A percentile compares a stretch with the other conserved stretches of the same genome.
Conservation (phyloP, 495 filamentous ascomycete genomes). For the Neurospora sp. region DNA sequence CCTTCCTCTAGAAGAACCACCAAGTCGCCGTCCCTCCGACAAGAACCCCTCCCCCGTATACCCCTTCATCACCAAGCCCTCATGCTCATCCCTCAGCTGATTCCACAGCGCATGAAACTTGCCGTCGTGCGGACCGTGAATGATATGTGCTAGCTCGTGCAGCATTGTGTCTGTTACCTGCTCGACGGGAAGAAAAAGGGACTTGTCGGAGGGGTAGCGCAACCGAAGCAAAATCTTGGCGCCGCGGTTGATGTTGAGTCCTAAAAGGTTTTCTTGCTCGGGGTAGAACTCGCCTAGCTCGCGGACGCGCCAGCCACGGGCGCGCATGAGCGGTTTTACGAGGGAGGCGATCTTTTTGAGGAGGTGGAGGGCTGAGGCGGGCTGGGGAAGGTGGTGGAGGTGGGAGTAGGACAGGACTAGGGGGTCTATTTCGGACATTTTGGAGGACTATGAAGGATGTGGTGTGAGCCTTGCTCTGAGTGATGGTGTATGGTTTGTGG, state of each 20-base stretch:
- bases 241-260: constrained; percentile 66
- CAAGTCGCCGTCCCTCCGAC: constrained; percentile 61
- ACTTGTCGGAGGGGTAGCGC: constrained; percentile 64
- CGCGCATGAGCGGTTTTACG: constrained; percentile 93
- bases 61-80: constrained; percentile 62
- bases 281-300: constrained; percentile 83
- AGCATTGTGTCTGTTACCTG: constrained; percentile 85
- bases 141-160: constrained; percentile 89
- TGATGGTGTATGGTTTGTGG: background rate
- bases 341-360: constrained; percentile 77
- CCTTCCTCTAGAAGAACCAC: constrained; percentile 6
- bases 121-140: constrained; percentile 70
- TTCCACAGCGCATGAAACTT: constrained; percentile 82
- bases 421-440: constrained; percentile 57
- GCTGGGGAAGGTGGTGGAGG: constrained; percentile 57
- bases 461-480: background rate
- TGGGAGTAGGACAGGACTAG: constrained; percentile 71
- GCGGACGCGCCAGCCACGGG: constrained; percentile 68
- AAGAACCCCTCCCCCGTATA: constrained; percentile 92
- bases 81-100: constrained; percentile 76
- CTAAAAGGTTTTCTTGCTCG: constrained; percentile 61
- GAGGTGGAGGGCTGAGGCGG: constrained; percentile 70
- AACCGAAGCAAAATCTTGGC: constrained; percentile 76
- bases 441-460: constrained; percentile 5
- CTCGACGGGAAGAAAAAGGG: constrained; percentile 72